Evolutionary conservation across 768 basidiomycete species (phyloP).

Genomic region (Dictyophora rubrovolvata): DNA sequence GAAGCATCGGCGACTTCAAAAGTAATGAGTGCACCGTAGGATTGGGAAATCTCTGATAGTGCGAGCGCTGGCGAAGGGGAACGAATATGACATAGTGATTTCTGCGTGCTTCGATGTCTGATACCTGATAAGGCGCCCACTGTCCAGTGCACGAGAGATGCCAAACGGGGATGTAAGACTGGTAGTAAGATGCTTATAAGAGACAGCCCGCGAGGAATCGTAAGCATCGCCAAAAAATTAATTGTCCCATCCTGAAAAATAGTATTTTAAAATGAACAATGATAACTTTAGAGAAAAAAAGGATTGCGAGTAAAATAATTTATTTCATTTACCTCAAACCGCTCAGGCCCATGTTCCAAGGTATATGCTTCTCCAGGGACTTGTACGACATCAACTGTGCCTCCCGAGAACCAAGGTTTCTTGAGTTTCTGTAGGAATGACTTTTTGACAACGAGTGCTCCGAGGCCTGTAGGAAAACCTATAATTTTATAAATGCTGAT

Average conservation of each 20-base stretch:
- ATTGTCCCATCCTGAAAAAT: constrained; percentile 68
- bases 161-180: constrained; percentile 66
- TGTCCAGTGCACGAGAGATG: constrained; percentile 56
- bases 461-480: constrained; percentile 78
- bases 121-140: constrained; percentile 43
- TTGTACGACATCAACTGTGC: constrained; percentile 74
- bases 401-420: constrained; percentile 80
- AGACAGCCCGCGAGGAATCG: constrained; percentile 69
- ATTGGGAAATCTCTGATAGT: constrained; percentile 59
- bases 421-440: constrained; percentile 49
- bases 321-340: constrained; percentile 53
- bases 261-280: constrained; percentile 8
- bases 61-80: constrained; percentile 49
- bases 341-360: constrained; percentile 47
- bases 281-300: neutral
- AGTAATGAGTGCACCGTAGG: constrained; percentile 31
- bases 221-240: constrained; percentile 67
- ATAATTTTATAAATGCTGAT: constrained; percentile 89
- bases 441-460: constrained; percentile 66
- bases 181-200: constrained; percentile 73
- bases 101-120: constrained; percentile 49
- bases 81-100: constrained; percentile 57
- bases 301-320: constrained; percentile 8
- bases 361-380: constrained; percentile 68
- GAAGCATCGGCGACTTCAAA: constrained; percentile 31